A percentile compares a stretch with the other conserved stretches of the same genome.
phyloP scores from a whole-genome alignment of 129 eudicot genomes.

The Mikania micrantha region DNA sequence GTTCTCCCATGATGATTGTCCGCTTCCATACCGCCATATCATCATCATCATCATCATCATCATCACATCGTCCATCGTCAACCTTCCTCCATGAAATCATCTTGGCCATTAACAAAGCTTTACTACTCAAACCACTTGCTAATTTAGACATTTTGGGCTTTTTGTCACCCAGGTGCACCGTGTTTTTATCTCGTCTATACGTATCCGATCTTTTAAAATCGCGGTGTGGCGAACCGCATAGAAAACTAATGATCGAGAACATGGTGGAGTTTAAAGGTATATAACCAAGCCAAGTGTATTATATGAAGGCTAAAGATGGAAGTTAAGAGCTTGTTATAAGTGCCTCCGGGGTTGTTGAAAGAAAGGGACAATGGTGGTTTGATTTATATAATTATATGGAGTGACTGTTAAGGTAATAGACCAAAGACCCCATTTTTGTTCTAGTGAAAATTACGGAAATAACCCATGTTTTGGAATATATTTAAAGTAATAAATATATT shows the following conservation, averaged over 20 bases:
- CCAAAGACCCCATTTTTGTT: slow-evolving; percentile 23
- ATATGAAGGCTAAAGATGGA: slow-evolving; percentile 2
- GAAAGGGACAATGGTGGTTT: slow-evolving; percentile 21
- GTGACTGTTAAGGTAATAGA: slow-evolving; percentile 18
- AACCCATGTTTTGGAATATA: slow-evolving; percentile 1
- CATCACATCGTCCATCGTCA: slow-evolving; percentile 26
- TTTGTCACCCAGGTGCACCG: slow-evolving; percentile 25
- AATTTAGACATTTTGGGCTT: slow-evolving; percentile 26
- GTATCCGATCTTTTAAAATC: slow-evolving; percentile 14
- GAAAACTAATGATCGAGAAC: slow-evolving; percentile 37
- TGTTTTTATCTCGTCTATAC: slow-evolving; percentile 16
- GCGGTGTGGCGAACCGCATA: slow-evolving; percentile 53
- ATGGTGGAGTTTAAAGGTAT: slow-evolving; percentile 19
- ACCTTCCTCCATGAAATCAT: slow-evolving; percentile 76
- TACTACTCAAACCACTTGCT: slow-evolving; percentile 48
- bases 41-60: slow-evolving; percentile 13
- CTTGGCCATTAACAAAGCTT: slow-evolving; percentile 58
- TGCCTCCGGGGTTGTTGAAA: background rate
- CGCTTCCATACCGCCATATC: slow-evolving; percentile 75
- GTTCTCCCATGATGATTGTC: slow-evolving; percentile 73
- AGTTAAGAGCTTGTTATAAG: background rate
- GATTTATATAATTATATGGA: slow-evolving; percentile 30
- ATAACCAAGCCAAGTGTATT: background rate
- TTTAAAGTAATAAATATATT: background rate
- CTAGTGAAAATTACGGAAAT: background rate